Evolutionary conservation across 2,329 filamentous ascomycete genomes (phyloP).

Genomic region (Aspergillus jensenii): DNA sequence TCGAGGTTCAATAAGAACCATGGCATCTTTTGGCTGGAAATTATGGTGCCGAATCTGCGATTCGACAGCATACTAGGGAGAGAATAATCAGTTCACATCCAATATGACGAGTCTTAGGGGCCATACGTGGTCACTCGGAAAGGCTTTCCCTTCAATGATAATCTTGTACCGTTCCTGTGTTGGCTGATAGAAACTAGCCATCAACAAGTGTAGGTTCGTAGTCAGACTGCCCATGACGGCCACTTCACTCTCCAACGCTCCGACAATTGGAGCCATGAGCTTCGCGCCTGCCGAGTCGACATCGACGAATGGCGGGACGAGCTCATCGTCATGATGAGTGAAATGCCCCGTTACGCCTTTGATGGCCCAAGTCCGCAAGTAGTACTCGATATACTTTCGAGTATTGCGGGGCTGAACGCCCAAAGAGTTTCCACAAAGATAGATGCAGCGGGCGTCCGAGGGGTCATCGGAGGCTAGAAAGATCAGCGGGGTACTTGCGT

Average conservation of each 20-base stretch:
- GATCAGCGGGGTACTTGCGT: background rate
- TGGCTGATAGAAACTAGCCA: constrained; percentile 81
- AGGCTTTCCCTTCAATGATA: constrained; percentile 85
- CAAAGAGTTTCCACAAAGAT: constrained; percentile 87
- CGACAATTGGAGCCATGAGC: constrained; percentile 71
- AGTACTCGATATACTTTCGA: constrained; percentile 64
- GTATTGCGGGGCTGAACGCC: constrained; percentile 76
- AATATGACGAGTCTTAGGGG: background rate
- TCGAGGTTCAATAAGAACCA: constrained; percentile 72
- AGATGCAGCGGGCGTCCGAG: constrained; percentile 59
- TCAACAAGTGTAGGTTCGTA: constrained; percentile 74
- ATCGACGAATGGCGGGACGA: constrained; percentile 72
- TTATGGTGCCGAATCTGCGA: constrained; percentile 75
- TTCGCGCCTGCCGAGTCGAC: constrained; percentile 72
- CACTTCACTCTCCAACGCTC: constrained; percentile 70
- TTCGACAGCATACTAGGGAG: constrained; percentile 70
- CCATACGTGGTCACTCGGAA: constrained; percentile 78
- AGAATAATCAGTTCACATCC: constrained; percentile 11
- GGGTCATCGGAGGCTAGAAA: constrained; percentile 26
- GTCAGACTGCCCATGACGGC: constrained; percentile 88
- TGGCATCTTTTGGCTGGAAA: constrained; percentile 63
- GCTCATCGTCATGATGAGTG: constrained; percentile 63
- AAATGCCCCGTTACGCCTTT: constrained; percentile 87
- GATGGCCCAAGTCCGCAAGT: constrained; percentile 79
- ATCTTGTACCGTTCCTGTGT: constrained; percentile 69